Percentiles rank a stretch among this genome's conserved stretches.
phyloP scores from a whole-genome alignment of 306 rosid genomes.

The Cucumis sativus region Cucumber_9930_V3 NC_026660.2:15894501-15895000 shows the following conservation, averaged over 20 bases:
- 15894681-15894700: conserved; percentile 17
- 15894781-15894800: conserved; percentile 6
- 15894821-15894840: background rate
- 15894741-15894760: conserved; percentile 97
- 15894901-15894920: conserved; percentile 98
- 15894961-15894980: background rate
- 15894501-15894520: background rate
- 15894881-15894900: conserved; percentile 87
- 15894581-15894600: background rate
- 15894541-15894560: background rate
- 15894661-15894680: background rate
- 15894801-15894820: background rate
- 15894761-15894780: conserved; percentile 51
- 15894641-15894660: background rate
- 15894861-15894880: conserved; percentile 78
- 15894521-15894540: background rate
- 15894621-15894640: background rate
- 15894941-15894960: conserved; percentile 90
- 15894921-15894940: conserved; percentile 99
- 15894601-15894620: background rate
- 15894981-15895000: conserved; percentile 1
- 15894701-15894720: conserved; percentile 97
- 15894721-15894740: conserved; percentile 75
- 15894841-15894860: conserved; percentile 6
- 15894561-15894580: background rate